Conservation (phyloP, 2,329 filamentous ascomycete genomes). For the Coniochaeta prunicola region DNA sequence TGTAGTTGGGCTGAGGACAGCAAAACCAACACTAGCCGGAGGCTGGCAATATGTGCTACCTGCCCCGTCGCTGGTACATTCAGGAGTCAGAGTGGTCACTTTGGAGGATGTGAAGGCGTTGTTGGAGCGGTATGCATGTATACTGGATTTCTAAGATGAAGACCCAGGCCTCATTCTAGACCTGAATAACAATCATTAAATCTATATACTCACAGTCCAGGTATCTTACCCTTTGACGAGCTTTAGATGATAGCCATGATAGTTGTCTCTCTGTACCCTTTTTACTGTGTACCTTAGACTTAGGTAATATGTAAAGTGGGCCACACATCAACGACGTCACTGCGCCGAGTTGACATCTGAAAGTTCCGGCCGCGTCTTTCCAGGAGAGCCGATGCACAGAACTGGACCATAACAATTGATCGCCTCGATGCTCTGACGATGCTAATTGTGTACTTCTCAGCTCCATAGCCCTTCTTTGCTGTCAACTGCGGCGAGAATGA, state of each 20-base stretch:
- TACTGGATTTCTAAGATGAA: background rate
- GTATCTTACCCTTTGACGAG: background rate
- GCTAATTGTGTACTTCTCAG: background rate
- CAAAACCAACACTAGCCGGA: background rate
- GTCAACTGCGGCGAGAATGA: conserved; percentile 31
- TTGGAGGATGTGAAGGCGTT: background rate
- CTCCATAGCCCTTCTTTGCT: background rate
- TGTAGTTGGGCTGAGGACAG: background rate
- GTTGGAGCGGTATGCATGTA: background rate
- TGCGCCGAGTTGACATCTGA: background rate
- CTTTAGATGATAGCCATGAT: too few relatives aligned
- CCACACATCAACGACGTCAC: conserved; percentile 1
- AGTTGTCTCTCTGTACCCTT: too few relatives aligned
- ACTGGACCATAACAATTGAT: background rate
- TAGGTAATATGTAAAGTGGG: background rate
- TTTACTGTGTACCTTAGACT: background rate
- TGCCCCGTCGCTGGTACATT: background rate
- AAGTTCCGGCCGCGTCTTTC: background rate
- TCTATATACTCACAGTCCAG: background rate
- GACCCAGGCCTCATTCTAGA: background rate
- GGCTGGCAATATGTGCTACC: background rate
- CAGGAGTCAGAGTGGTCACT: background rate
- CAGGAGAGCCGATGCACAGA: background rate
- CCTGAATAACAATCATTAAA: background rate
- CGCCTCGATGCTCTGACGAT: background rate